A percentile compares a stretch with the other conserved stretches of the same genome.
These are phyloP conservation scores for Candida maltosa DNA, from an alignment of 805 yeast genomes.

Conservation along the genomic window DNA sequence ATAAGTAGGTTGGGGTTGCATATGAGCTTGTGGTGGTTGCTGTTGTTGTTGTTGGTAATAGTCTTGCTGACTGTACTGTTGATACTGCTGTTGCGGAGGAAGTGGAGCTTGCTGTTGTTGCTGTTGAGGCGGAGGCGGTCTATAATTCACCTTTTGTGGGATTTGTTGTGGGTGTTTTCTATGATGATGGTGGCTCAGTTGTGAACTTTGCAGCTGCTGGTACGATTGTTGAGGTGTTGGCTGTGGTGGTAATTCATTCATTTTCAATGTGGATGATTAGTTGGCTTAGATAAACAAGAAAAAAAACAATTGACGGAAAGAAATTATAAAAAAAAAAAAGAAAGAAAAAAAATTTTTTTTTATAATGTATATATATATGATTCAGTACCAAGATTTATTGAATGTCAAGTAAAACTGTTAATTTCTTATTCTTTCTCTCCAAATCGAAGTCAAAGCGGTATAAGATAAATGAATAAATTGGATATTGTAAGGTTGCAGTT, in stretches of 20 bases:
- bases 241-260: constrained; percentile 41
- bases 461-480: too few relatives aligned
- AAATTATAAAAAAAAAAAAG: too few relatives aligned
- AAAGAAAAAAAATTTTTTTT: too few relatives aligned
- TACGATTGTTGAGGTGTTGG: constrained; percentile 45
- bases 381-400: too few relatives aligned
- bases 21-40: constrained; percentile 9
- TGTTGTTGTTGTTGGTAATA: constrained; percentile 9
- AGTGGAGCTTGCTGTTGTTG: constrained; percentile 5
- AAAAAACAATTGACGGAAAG: too few relatives aligned
- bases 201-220: constrained; percentile 10
- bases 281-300: background rate
- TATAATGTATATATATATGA: too few relatives aligned
- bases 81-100: constrained; percentile 10
- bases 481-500: too few relatives aligned
- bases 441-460: too few relatives aligned
- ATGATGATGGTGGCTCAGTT: constrained; percentile 9
- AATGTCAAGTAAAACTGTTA: too few relatives aligned
- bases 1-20: constrained; percentile 12
- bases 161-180: constrained; percentile 10
- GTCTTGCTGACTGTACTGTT: constrained; percentile 10
- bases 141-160: constrained; percentile 16
- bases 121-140: constrained; percentile 11
- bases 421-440: too few relatives aligned
- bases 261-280: constrained; percentile 19